phyloP scores from a whole-genome alignment of 2,329 filamentous ascomycete species.

The Ilyonectria robusta region DNA sequence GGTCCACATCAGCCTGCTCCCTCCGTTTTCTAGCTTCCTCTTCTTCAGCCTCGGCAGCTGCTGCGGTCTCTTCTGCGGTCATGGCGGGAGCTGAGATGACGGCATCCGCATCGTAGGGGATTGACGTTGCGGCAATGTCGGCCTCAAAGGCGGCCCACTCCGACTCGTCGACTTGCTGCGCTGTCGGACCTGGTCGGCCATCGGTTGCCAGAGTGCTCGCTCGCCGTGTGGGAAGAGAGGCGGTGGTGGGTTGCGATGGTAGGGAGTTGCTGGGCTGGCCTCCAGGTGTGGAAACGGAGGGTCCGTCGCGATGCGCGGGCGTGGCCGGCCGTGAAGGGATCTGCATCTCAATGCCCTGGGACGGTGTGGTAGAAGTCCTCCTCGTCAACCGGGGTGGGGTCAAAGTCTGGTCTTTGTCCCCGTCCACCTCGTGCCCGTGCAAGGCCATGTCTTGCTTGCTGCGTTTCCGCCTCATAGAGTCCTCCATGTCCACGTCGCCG shows the following conservation, averaged over 20 bases:
- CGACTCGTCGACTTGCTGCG: constrained; percentile 72
- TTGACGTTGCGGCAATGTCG: constrained; percentile 73
- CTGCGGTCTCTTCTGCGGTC: constrained; percentile 73
- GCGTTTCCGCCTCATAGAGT: constrained; percentile 60
- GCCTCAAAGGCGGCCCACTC: constrained; percentile 92
- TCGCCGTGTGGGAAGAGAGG: constrained; percentile 51
- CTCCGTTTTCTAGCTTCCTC: constrained; percentile 68
- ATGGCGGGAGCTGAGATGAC: constrained; percentile 80
- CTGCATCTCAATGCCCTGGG: constrained; percentile 71
- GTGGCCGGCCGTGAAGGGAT: constrained; percentile 76
- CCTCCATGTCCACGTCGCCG: constrained; percentile 55
- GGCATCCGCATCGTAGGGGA: constrained; percentile 61
- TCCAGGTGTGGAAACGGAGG: constrained; percentile 59
- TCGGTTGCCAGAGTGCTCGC: constrained; percentile 40
- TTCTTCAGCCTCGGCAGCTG: constrained; percentile 64
- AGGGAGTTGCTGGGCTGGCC: constrained; percentile 32
- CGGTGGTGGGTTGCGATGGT: constrained; percentile 33
- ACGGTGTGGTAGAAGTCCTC: constrained; percentile 66
- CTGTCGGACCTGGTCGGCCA: constrained; percentile 33
- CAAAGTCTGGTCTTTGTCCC: constrained; percentile 41
- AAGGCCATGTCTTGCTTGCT: constrained; percentile 56
- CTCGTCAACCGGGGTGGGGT: constrained; percentile 62
- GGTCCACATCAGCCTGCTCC: constrained; percentile 66
- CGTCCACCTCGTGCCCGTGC: constrained; percentile 30
- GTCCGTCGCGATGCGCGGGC: constrained; percentile 61